Conservation (phyloP, 805 yeast genomes). For the Candida corydali region DNA sequence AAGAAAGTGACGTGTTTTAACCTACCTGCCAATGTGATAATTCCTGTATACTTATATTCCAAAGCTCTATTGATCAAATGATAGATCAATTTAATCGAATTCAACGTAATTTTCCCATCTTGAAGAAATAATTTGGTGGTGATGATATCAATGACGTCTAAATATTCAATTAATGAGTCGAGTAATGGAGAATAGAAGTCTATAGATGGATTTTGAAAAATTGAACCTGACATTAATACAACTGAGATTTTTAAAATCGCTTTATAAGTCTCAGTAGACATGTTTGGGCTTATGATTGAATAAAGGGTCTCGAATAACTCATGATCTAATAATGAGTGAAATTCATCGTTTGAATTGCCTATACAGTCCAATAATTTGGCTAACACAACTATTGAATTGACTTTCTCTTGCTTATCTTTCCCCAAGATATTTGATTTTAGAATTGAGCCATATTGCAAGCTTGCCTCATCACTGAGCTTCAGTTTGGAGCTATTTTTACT, state of each 20-base stretch:
- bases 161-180: constrained; percentile 32
- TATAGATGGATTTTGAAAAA: constrained; percentile 33
- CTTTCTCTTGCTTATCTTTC: constrained; percentile 45
- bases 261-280: constrained; percentile 43
- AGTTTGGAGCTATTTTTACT: constrained; percentile 27
- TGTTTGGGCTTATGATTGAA: constrained; percentile 36
- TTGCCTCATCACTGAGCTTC: constrained; percentile 29
- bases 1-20: constrained; percentile 46
- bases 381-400: constrained; percentile 50
- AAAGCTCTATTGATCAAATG: constrained; percentile 42
- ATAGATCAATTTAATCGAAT: constrained; percentile 42
- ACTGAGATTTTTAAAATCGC: constrained; percentile 42
- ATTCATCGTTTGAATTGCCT: constrained; percentile 33
- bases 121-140: constrained; percentile 39
- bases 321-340: constrained; percentile 31
- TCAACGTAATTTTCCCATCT: constrained; percentile 41
- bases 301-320: constrained; percentile 37
- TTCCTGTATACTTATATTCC: constrained; percentile 37
- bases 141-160: constrained; percentile 40
- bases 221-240: constrained; percentile 39
- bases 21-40: constrained; percentile 43
- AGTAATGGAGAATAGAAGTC: constrained; percentile 34
- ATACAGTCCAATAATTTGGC: constrained; percentile 48
- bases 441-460: constrained; percentile 30
- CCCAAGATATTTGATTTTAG: constrained; percentile 42